These are phyloP conservation scores for Elongisporangium prolatum DNA, from an alignment of 352 stramenopile genomes.

Conservation along the genomic window DNA sequence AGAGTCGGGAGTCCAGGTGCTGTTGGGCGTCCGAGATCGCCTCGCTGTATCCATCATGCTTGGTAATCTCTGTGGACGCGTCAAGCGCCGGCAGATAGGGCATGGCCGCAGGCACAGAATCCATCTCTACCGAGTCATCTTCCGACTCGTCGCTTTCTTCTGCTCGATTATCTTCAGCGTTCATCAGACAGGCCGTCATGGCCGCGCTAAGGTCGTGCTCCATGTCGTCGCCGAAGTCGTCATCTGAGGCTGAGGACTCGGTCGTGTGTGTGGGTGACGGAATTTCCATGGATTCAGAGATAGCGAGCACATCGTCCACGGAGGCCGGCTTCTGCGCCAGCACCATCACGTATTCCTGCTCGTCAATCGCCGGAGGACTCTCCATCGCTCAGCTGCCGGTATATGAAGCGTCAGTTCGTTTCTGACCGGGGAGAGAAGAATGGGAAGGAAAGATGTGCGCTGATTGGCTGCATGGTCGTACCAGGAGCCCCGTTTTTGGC, in stretches of 20 bases:
- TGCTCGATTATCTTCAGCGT: neutral
- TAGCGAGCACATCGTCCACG: constrained; percentile 14
- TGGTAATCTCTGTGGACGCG: constrained; percentile 83
- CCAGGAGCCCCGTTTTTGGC: neutral
- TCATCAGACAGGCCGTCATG: constrained; percentile 18
- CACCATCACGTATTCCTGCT: constrained; percentile 80
- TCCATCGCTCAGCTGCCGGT: neutral
- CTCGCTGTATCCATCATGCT: constrained; percentile 75
- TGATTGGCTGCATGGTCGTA: neutral
- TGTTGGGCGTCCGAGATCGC: constrained; percentile 70
- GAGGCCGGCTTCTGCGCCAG: constrained; percentile 22
- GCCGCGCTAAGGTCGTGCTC: constrained; percentile 5
- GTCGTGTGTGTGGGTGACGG: constrained; percentile 17
- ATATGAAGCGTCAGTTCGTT: neutral
- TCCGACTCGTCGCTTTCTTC: constrained; percentile 15
- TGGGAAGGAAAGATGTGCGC: neutral
- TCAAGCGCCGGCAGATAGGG: constrained; percentile 74
- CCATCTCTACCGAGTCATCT: constrained; percentile 42
- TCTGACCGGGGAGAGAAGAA: neutral
- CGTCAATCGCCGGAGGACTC: constrained; percentile 17
- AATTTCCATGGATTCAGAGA: constrained; percentile 23
- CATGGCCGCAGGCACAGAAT: constrained; percentile 40
- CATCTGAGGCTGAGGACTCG: constrained; percentile 21
- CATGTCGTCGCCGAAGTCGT: constrained; percentile 1
- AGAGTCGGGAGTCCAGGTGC: constrained; percentile 65